These are phyloP conservation scores for Sporothrix phasma DNA, from an alignment of 2,329 filamentous ascomycete species.

Conservation along the genomic window DNA sequence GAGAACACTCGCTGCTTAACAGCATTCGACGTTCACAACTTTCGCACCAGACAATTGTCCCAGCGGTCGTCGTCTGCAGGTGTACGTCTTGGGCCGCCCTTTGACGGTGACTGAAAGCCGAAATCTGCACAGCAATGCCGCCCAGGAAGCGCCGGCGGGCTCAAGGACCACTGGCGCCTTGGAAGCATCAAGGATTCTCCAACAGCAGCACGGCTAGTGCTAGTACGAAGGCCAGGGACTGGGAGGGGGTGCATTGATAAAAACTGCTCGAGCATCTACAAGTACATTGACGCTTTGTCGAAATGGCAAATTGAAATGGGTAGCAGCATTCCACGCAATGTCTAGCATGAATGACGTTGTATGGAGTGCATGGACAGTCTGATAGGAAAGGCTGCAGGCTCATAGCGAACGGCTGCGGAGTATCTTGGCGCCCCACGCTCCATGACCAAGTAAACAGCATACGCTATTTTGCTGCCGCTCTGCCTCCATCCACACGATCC, in stretches of 20 bases:
- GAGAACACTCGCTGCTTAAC: not conserved
- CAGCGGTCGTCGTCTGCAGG: too few relatives aligned
- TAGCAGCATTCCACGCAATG: too few relatives aligned
- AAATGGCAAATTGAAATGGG: too few relatives aligned
- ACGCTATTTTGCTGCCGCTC: conserved; percentile 12
- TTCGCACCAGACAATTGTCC: not conserved
- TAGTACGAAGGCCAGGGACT: not conserved
- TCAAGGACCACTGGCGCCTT: not conserved
- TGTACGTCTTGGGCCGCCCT: too few relatives aligned
- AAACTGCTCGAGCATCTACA: too few relatives aligned
- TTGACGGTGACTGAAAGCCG: not conserved
- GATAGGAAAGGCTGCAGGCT: too few relatives aligned
- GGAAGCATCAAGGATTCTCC: not conserved
- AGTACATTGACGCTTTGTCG: too few relatives aligned
- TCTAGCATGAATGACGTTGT: too few relatives aligned
- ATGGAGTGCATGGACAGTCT: too few relatives aligned
- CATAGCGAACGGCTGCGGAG: too few relatives aligned
- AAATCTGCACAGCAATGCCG: not conserved
- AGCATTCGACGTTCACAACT: not conserved
- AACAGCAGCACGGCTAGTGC: not conserved
- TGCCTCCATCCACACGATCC: too few relatives aligned
- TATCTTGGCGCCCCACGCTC: too few relatives aligned
- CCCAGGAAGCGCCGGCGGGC: not conserved
- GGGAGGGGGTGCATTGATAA: not conserved
- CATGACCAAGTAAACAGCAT: not conserved